A percentile compares a stretch with the other conserved stretches of the same genome.
Evolutionary conservation across 257 asterid genomes (phyloP).

Genomic region (Nicotiana sylvestris): DNA sequence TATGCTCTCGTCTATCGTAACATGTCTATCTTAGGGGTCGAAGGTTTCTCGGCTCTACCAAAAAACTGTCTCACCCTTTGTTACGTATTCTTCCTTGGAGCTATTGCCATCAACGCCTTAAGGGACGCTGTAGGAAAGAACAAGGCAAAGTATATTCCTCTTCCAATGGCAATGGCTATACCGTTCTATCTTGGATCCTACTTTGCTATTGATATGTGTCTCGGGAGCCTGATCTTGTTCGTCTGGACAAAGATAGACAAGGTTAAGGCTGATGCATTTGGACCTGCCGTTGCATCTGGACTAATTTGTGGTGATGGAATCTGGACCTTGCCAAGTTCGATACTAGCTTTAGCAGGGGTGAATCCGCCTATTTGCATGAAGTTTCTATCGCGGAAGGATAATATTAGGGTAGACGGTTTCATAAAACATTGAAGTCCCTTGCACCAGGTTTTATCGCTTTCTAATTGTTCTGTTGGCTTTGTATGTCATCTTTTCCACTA

Average conservation of each 20-base stretch:
- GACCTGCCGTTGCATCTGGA: conserved; percentile 64
- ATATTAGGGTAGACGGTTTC: conserved; percentile 30
- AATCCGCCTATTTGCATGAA: conserved; percentile 71
- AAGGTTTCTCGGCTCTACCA: conserved; percentile 61
- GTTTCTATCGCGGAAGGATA: conserved; percentile 44
- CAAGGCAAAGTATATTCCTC: conserved; percentile 43
- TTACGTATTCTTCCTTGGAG: conserved; percentile 49
- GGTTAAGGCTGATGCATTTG: conserved; percentile 56
- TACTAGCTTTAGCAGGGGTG: conserved; percentile 54
- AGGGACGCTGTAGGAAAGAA: conserved; percentile 50
- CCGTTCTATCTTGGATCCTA: conserved; percentile 60
- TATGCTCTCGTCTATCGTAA: conserved; percentile 40
- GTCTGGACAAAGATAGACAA: conserved; percentile 49
- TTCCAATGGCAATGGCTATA: conserved; percentile 81
- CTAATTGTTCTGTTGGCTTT: not conserved
- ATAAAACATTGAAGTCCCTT: conserved; percentile 14
- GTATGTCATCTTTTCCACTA: not conserved
- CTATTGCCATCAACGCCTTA: conserved; percentile 41
- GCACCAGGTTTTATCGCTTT: not conserved
- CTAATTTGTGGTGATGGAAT: conserved; percentile 64
- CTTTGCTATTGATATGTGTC: conserved; percentile 61
- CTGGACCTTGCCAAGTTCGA: conserved; percentile 52
- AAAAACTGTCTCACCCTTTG: conserved; percentile 50
- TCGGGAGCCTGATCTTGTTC: conserved; percentile 55
- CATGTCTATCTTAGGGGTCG: conserved; percentile 65